Evolutionary conservation across 2,329 filamentous ascomycete species (phyloP), one percentile per base, ranked within the genome.

Genomic region (Mollisia scopiformis): DNA sequence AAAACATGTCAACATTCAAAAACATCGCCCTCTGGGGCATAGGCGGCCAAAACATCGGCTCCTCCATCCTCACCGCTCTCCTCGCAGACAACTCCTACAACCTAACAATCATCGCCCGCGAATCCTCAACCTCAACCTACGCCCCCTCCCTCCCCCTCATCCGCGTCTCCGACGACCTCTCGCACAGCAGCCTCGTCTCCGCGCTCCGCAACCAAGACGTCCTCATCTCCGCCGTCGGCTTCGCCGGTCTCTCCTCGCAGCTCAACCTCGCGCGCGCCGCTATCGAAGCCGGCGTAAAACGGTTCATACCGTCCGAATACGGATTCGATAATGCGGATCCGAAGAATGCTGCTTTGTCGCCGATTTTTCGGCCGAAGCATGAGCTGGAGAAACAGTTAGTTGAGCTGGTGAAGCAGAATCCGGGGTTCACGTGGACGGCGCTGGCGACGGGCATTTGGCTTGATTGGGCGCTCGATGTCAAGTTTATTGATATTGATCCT

Each of bases 21-120:
- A 58, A 58, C 25, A 43, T 58, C 46, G 46, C 46, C 14, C 55
- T 58, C 14, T 51, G 21, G 31, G 55, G 55, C 8, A 37, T 58
- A 21, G 57, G 57, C 13, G 57, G 37, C 25, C n/a, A 37, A 6
- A 58, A 54, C 27, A 53, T 58, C 30, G 57, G 57, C 23, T 11
- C 13, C 16, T 33, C 28, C 21, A 54, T 58, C 50, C 49, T 58
- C 11, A 6, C 31, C 35, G 35, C 57, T n/a, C 49, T 58, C 27
- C 51, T 53, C 31, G 13, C 21, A 6, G 2, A 23, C 35, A 13
- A 6, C 8, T 2, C 16, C 25, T 57, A 23, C 43, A 50, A 49
- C n/a, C 11, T 57, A 25, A 57, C 41, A 14, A 28, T 57, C 43
- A 35, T 57, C 30, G 43, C 55, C 2, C 55, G 55, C 41, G 21